These are phyloP conservation scores for Alternaria tenuissima DNA, from an alignment of 2,329 filamentous ascomycete species.

Conservation along the genomic window DNA sequence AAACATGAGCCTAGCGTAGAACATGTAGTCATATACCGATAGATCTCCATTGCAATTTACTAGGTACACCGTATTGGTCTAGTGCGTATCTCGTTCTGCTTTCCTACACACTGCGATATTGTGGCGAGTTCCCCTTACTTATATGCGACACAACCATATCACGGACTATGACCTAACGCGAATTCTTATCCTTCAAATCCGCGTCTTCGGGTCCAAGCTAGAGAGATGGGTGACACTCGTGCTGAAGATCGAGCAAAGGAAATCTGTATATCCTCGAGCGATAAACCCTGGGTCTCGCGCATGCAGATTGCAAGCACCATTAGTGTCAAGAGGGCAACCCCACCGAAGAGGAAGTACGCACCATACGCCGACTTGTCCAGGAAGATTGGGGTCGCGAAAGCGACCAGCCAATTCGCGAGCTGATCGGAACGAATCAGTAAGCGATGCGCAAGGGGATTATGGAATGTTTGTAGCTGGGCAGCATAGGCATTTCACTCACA, in stretches of 20 bases:
- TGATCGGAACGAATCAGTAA: not conserved
- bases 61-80: no score
- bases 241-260: not conserved
- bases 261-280: not conserved
- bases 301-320: not conserved
- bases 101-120: no score
- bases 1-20: no score
- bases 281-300: not conserved
- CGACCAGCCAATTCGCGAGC: not conserved
- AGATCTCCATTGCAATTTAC: no score
- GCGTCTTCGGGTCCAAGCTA: not conserved
- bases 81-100: no score
- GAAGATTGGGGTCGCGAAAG: not conserved
- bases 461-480: accelerated
- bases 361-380: not conserved
- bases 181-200: not conserved
- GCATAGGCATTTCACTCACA: not conserved
- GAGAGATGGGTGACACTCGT: not conserved
- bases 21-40: no score
- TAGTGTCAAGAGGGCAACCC: not conserved
- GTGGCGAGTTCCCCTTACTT: no score
- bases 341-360: not conserved
- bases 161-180: no score
- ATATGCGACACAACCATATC: no score
- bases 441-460: no score